Base-by-base conservation (phyloP, 1,284 basidiomycete genomes). In the Melanopsichium pennsylvanicum region DNA sequence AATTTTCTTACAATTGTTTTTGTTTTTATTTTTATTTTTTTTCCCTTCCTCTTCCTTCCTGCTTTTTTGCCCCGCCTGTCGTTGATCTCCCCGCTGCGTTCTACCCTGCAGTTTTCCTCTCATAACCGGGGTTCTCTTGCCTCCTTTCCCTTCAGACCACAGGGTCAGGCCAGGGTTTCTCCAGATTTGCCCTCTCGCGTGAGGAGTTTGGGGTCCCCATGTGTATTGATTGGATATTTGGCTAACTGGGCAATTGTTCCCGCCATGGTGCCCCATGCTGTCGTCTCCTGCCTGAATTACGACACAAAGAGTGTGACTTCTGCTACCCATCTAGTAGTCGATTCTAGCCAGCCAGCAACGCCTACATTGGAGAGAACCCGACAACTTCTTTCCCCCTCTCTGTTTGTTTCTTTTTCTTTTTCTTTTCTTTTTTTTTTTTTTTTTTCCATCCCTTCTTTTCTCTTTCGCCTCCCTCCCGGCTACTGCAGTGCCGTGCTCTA, bases 161-260 rank as follows among this genome's bases (percentile, higher is more conserved):
- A n/a, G n/a, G n/a, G 7, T 44, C 31, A 25, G 21, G 29, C 31
- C 31, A 44, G 42, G 21, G 23, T 37, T 42, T 41, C 54, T 48
- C 54, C 54, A 56, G 54, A 48, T 56, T 41, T 44, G 52, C 40
- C 46, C 38, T 16, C 19, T 25, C 21, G 38, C 12, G 23, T 37
- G 22, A 23, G 6, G 21, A 33, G 23, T 44, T 52, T 39, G 57
- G 57, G 57, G 57, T 40, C 57, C 50, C 57, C 57, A 52, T 39
- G 41, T 47, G 49, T n/a, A n/a, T 52, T 42, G 45, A 44, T 54
- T 48, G 57, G 49, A 60, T 60, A 50, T 60, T 60, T 58, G 42
- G 22, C 41, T 29, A 31, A 13, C 27, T 29, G 7, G 27, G 27
- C 13, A n/a, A n/a, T n/a, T n/a, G n/a, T n/a, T n/a, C n/a, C n/a